Base-by-base conservation (phyloP, 192 early-diverging fungal genomes). In the Glomus cerebriforme region DNA sequence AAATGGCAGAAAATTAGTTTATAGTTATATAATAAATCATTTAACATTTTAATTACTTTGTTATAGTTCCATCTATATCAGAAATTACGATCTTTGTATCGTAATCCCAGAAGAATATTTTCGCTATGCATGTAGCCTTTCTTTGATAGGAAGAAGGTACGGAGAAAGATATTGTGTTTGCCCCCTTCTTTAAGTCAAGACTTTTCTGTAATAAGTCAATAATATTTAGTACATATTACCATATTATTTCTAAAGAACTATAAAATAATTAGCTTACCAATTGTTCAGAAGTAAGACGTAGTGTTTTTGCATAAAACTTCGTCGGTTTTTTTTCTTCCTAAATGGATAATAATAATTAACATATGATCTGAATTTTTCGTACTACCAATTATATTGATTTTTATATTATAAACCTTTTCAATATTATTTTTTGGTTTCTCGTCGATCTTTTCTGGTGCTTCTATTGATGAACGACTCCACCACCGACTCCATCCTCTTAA, bases 61-160 rank as follows among this genome's bases (percentile, higher is more conserved):
- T 99, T 78, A 99, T 99, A 5, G 98, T 99, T 6, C 98, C 98
- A 82, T 99, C 98, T 71, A 99, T 96, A 81, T 99, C 98, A 0
- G 96, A 97, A 79, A 99, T 98, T 4, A 99, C 97, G 24, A 99
- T 91, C 43, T 93, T 87, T 45, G 92, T 90, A 82, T 95, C 87
- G 81, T 92, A 81, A 69, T 92, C 88, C 92, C 94, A 98, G 68
- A 95, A 86, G 77, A 95, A 99, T 72, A 98, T 92, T 77, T 95
- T 95, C 45, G 96, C 92, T 35, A 91, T 86, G 81, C 95, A 95
- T 59, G 86, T 89, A 2, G 94, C 91, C 17, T 85, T 93, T 35
- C 92, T 92, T 79, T 96, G 92, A 75, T 96, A 88, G 1, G 86
- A 78, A 19, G 95, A 93, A 12, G 86, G 84, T 5, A 99, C 96